Evolutionary conservation across 1,139 yeast genomes (phyloP), one percentile per base, ranked within the genome.

Genomic region (Taphrina pruni): DNA sequence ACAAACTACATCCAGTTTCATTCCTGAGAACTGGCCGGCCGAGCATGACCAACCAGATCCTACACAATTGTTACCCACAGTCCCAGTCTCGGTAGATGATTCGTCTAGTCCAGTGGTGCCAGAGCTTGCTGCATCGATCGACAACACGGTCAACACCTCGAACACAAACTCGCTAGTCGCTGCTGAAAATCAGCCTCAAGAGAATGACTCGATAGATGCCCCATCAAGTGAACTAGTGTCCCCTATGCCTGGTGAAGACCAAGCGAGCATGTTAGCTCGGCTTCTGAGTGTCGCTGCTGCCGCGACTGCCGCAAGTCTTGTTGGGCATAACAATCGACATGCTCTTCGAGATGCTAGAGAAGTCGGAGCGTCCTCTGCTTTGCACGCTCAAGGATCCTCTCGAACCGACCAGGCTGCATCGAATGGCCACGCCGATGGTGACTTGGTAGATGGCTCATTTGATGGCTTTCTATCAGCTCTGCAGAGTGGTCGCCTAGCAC

Each of bases 281-380:
- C 73, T 83, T 20, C 72, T 83, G 55, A 83, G 83, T 17, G 76
- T 81, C 26, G 85, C 85, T 0, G 84, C 85, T 0, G 78, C 81
- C 0, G 82, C 84, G 6, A 82, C 85, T 0, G 83, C 84, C 0
- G 75, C 77, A 2, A 78, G 83, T 4, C 73, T 83, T 38, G 78
- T 82, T 58, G 84, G 81, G 21, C 69, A 66, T 67, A 71, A 79
- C 62, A 76, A 77, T 51, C 61, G 55, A 17, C 52, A 60, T 12
- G 69, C 70, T 7, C 38, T 26, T 38, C 26, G 57, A 14, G 61
- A 48, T n/a, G 73, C 71, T 9, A 35, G 68, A n/a, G 66, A 68
- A 50, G 41, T 56, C 17, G 54, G 70, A n/a, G 36, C 54, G 36
- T 20, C 54, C 6, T 21, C 36, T 6, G 11, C 36, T n/a, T 45